A percentile compares a stretch with the other conserved stretches of the same genome.
phyloP scores from a whole-genome alignment of 106 monocot genomes.

The Dendrobium catenatum region DNA sequence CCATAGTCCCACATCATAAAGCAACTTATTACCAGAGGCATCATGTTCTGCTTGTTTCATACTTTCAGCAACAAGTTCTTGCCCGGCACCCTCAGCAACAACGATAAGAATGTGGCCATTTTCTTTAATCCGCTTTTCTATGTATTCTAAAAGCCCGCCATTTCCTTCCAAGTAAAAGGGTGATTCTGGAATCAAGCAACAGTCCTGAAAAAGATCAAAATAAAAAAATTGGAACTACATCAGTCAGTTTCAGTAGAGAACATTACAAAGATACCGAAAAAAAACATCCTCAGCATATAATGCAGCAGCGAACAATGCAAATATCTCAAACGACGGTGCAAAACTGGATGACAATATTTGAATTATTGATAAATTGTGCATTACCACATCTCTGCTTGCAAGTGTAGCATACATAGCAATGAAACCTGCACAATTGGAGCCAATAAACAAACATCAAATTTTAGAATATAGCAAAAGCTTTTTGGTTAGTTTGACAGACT shows the following conservation, averaged over 20 bases:
- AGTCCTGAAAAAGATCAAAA: conserved; percentile 39
- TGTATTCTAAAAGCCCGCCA: conserved; percentile 50
- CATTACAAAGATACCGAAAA: background rate
- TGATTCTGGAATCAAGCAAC: conserved; percentile 72
- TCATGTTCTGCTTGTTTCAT: conserved; percentile 17
- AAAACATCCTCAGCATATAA: background rate
- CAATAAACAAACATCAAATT: too few relatives aligned
- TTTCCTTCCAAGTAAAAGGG: conserved; percentile 58
- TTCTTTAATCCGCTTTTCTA: conserved; percentile 57
- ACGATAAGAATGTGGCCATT: conserved; percentile 66
- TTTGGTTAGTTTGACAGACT: background rate
- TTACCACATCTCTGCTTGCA: conserved; percentile 69
- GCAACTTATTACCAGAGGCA: conserved; percentile 59
- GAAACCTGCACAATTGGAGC: conserved; percentile 34
- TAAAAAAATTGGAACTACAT: background rate
- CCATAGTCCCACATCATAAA: conserved; percentile 61
- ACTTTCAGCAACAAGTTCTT: conserved; percentile 47
- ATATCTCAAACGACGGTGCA: background rate
- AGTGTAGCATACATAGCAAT: conserved; percentile 81
- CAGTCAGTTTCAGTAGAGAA: background rate
- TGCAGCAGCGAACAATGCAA: background rate
- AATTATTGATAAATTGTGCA: conserved; percentile 2
- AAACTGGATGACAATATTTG: background rate
- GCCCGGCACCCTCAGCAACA: conserved; percentile 65
- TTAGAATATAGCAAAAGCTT: background rate